Conservation (phyloP, 2,329 filamentous ascomycete species). For the Aspergillus latus region DNA sequence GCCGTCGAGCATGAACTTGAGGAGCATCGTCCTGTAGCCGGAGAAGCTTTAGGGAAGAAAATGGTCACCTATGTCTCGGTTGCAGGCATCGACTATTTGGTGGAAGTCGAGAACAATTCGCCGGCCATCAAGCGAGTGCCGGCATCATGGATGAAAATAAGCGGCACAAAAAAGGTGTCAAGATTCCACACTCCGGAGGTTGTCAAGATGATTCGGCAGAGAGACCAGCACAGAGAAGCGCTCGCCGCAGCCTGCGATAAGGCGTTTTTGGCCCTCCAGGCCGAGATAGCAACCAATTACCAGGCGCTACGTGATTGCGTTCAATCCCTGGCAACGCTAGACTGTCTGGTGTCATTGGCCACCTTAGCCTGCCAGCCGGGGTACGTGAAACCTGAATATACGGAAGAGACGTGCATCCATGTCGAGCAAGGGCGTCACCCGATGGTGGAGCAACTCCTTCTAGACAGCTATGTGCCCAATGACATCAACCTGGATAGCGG, state of each 20-base stretch:
- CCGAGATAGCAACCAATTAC: constrained; percentile 77
- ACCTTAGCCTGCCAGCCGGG: constrained; percentile 81
- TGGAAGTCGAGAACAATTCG: constrained; percentile 77
- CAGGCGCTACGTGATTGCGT: constrained; percentile 87
- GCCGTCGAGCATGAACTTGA: constrained; percentile 86
- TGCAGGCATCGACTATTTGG: constrained; percentile 88
- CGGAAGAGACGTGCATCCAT: constrained; percentile 65
- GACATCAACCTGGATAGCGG: constrained; percentile 69
- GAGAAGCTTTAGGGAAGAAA: constrained; percentile 69
- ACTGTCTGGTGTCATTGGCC: constrained; percentile 85
- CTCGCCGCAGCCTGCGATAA: constrained; percentile 86
- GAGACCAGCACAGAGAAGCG: constrained; percentile 92
- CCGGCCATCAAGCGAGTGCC: constrained; percentile 79
- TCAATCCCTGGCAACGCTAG: constrained; percentile 78
- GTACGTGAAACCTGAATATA: constrained; percentile 75
- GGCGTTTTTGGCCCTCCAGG: constrained; percentile 72
- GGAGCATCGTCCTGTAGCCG: constrained; percentile 69
- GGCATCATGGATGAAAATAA: constrained; percentile 92
- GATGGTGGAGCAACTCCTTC: constrained; percentile 88
- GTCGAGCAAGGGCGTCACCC: constrained; percentile 81
- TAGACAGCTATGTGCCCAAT: constrained; percentile 89
- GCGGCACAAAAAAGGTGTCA: constrained; percentile 86
- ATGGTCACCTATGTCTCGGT: constrained; percentile 78
- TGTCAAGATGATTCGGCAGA: constrained; percentile 75
- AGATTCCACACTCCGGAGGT: constrained; percentile 95